Evolutionary conservation across 2,329 filamentous ascomycete species (phyloP).

Genomic region (Emydomyces testavorans): DNA sequence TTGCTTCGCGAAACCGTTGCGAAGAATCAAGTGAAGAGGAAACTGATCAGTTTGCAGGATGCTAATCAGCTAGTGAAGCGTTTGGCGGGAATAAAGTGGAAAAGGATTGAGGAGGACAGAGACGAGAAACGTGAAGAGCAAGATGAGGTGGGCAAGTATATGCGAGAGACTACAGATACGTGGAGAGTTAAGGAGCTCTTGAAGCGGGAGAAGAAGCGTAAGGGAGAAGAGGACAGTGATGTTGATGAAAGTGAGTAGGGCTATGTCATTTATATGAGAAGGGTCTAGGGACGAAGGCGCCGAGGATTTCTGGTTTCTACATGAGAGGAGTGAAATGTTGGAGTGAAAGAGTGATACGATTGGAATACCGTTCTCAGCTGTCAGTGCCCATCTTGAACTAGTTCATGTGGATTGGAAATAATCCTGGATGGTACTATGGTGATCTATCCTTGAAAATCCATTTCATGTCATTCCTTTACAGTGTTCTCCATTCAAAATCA

Average conservation of each 20-base stretch:
- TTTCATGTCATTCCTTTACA: slow-evolving; percentile 1
- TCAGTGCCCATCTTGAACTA: too few relatives aligned
- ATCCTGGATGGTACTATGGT: neutral
- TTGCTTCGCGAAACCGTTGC: neutral
- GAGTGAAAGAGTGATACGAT: too few relatives aligned
- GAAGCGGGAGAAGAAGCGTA: slow-evolving; percentile 7
- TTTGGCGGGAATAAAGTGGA: slow-evolving; percentile 24
- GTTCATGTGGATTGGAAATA: neutral
- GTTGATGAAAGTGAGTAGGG: neutral
- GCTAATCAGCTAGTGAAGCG: slow-evolving; percentile 51
- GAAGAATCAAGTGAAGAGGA: slow-evolving; percentile 34
- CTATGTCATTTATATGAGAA: neutral
- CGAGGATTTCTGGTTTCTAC: too few relatives aligned
- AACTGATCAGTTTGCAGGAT: slow-evolving; percentile 46
- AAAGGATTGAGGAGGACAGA: slow-evolving; percentile 4
- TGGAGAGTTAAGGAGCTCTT: slow-evolving; percentile 9
- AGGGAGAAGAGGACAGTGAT: neutral
- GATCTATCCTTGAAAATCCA: slow-evolving; percentile 4
- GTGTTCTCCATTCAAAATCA: neutral
- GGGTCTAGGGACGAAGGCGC: neutral
- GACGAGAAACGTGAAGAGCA: neutral
- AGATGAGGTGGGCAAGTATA: neutral
- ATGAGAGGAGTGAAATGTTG: too few relatives aligned
- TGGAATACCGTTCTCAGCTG: too few relatives aligned
- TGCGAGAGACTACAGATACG: neutral